Evolutionary conservation across 176 grass and related monocot genomes (phyloP), one percentile per base, ranked within the genome.

Genomic region (Tuctoria greenei): DNA sequence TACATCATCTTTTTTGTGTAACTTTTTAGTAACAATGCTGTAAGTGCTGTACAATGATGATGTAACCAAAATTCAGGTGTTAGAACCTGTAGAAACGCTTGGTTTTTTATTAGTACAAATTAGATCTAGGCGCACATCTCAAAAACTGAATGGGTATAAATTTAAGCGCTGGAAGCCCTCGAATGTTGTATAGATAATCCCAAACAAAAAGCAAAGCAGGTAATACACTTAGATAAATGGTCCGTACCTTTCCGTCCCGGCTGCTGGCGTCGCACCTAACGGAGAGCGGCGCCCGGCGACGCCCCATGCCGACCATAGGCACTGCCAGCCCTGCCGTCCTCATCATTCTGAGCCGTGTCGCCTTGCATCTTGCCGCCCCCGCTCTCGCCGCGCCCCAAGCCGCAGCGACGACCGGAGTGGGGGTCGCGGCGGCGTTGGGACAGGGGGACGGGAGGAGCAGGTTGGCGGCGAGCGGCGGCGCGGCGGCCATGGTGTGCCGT

Each of bases 201-300:
- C 31, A 31, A 31, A 31, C 2, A 31, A 31, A 31, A 31, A 31
- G 31, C 31, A 31, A 64, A 12, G 23, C 2, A 4, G 56, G 17
- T 16, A 0, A 26, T 13, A 27, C 10, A 8, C 1, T 12, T 4
- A 37, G 11, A 20, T 50, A 37, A 10, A 20, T 14, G 31, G 9
- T 20, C 67, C 51, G 27, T 69, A 88, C 86, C 81, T 75, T 88
- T 8, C 86, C 86, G 38, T 88, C 85, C 6, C 85, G 26, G 66
- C 59, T 84, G 76, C 75, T 88, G 69, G 81, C 86, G 45, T 9
- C 40, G 75, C 86, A 88, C 75, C 81, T 54, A 1, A 88, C 76
- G 63, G 75, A 75, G n/a, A 80, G 63, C 37, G 70, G 35, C 45
- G 34, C 15, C 45, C 46, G 75, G 46, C 61, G 74, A 31, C 81